Evolutionary conservation across 805 yeast genomes (phyloP).

Genomic region (Wickerhamomyces queroliae): DNA sequence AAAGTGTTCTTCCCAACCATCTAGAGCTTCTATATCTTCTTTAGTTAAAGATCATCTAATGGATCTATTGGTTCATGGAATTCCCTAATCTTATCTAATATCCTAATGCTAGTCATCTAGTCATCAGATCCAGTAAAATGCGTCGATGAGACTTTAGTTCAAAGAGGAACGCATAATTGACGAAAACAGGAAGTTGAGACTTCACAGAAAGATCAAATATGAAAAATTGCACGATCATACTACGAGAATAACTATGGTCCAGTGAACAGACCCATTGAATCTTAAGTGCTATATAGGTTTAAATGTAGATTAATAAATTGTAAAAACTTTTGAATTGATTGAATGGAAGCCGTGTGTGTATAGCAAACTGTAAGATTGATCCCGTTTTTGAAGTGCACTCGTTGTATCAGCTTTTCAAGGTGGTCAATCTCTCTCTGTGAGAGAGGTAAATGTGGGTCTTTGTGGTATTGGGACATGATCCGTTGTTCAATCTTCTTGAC

Average conservation of each 20-base stretch:
- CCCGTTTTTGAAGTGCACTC: too few relatives aligned
- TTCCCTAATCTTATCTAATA: constrained; percentile 47
- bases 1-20: constrained; percentile 84
- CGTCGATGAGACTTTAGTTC: neutral
- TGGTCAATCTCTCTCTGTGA: too few relatives aligned
- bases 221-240: constrained; percentile 5
- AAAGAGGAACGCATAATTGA: constrained; percentile 4
- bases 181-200: constrained; percentile 8
- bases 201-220: constrained; percentile 4
- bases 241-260: constrained; percentile 9
- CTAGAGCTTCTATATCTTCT: constrained; percentile 60
- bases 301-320: too few relatives aligned
- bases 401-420: too few relatives aligned
- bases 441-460: too few relatives aligned
- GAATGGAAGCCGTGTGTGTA: too few relatives aligned
- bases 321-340: too few relatives aligned
- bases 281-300: too few relatives aligned
- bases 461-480: too few relatives aligned
- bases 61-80: constrained; percentile 76
- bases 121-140: neutral
- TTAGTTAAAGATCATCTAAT: constrained; percentile 52
- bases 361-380: too few relatives aligned
- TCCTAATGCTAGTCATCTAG: neutral
- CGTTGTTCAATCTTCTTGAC: too few relatives aligned
- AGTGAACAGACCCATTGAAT: constrained; percentile 1